Percentiles rank a stretch among this genome's conserved stretches.
These are phyloP conservation scores for Cicer judaicum DNA, from an alignment of 306 rosid genomes.

Conservation along the genomic window DNA sequence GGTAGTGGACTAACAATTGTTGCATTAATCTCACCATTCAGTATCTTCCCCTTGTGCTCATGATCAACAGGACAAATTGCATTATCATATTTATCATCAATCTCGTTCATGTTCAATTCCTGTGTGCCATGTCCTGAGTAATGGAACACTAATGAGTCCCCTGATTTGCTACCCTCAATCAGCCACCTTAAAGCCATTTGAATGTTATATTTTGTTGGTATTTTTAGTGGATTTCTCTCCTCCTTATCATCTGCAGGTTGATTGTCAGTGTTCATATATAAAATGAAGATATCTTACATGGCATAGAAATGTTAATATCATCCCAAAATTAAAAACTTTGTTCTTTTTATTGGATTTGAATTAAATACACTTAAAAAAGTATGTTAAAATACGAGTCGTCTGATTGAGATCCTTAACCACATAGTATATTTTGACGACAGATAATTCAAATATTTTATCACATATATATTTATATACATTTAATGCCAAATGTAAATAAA, in stretches of 20 bases:
- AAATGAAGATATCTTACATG: not conserved
- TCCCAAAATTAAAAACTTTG: not conserved
- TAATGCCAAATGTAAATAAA: not conserved
- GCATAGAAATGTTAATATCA: not conserved
- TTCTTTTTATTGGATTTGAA: not conserved
- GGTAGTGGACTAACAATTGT: conserved; percentile 69
- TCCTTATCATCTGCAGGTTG: conserved; percentile 48
- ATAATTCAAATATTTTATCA: not conserved
- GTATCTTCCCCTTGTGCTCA: conserved; percentile 54
- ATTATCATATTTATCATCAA: conserved; percentile 59
- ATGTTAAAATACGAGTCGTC: not conserved
- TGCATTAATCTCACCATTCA: conserved; percentile 68
- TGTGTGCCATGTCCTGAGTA: conserved; percentile 68
- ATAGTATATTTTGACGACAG: not conserved
- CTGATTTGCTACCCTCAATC: conserved; percentile 57
- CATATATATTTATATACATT: not conserved
- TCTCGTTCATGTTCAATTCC: conserved; percentile 51
- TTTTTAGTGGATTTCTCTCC: conserved; percentile 49
- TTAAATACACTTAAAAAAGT: not conserved
- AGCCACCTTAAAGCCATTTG: conserved; percentile 62
- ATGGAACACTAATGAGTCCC: conserved; percentile 69
- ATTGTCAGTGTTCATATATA: not conserved
- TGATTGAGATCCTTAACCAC: not conserved
- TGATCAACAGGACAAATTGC: conserved; percentile 67
- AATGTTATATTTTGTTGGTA: conserved; percentile 67